Evolutionary conservation across 2,329 filamentous ascomycete species (phyloP), one percentile per base, ranked within the genome.

Genomic region (Paraphaeosphaeria sporulosa): DNA sequence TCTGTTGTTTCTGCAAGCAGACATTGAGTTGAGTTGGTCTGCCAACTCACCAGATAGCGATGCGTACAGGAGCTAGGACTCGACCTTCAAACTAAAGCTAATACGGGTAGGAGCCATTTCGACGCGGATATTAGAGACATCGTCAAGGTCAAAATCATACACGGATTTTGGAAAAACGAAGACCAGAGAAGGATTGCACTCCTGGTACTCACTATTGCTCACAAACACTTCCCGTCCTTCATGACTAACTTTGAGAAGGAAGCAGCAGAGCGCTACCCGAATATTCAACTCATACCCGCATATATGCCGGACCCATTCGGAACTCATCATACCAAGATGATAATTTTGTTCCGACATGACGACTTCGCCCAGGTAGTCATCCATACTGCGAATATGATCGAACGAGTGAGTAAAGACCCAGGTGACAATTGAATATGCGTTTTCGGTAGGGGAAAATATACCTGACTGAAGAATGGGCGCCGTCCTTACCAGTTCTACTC

Each of bases 311-410:
- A 94, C 72, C 87, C 89, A 64, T 96, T 93, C 71, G 93, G 93
- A 2, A 97, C 93, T 0, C 93, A 97, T 76, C 93, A 89, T 71
- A 85, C 90, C 13, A 95, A 96, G 77, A 95, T 96, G 91, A 63
- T 96, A 76, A 81, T 96, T n/a, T 77, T 96, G 4, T 82, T 96
- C 62, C 86, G 91, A 5, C 88, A 91, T 73, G 92, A 96, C 72
- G 87, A 90, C 63, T 86, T 84, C 0, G 91, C 90, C 0, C 90
- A 96, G 77, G 81, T 97, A 6, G 79, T 96, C 58, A 93, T 97
- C 32, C 92, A 96, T 68, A 97, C 93, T 0, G 92, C 93, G 19
- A 97, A 97, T 68, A 93, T 96, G 90, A 94, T 96, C n/a, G 72
- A 84, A 4, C 88, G 89, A 57, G 30, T 32, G 30, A 32, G 30